Conservation (phyloP, 2,329 filamentous ascomycete species). For the Ophiostoma piceae region DNA sequence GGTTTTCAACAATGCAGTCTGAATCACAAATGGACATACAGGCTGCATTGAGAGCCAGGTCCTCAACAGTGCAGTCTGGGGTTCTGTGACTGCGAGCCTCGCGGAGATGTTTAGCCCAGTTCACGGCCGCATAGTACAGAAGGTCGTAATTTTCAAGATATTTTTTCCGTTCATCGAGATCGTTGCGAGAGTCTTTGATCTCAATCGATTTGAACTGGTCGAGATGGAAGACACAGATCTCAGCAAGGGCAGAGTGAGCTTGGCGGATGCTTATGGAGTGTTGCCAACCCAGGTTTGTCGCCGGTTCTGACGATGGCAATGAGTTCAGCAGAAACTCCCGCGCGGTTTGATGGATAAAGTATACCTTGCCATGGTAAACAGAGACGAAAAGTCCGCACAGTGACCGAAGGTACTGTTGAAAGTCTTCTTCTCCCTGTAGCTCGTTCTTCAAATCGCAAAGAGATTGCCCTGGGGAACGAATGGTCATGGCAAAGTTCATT, state of each 20-base stretch:
- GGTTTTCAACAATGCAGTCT: background rate
- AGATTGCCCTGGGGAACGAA: background rate
- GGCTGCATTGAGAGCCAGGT: background rate
- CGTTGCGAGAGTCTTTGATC: background rate
- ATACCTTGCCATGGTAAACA: background rate
- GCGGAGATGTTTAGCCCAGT: background rate
- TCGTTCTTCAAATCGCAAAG: background rate
- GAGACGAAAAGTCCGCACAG: background rate
- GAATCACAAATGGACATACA: too few species aligned
- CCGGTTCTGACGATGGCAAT: background rate
- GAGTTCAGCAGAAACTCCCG: background rate
- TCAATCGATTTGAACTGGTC: background rate
- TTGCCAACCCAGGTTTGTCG: background rate
- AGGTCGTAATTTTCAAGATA: background rate
- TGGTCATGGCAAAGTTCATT: background rate
- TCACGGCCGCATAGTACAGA: background rate
- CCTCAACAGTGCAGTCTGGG: too few species aligned
- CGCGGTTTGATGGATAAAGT: background rate
- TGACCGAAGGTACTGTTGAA: background rate
- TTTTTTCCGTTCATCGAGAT: too few species aligned
- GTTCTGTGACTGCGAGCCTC: background rate
- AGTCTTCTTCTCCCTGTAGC: background rate
- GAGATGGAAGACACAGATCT: background rate
- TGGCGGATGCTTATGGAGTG: background rate
- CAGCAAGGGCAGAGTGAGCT: background rate